phyloP scores from a whole-genome alignment of 2,329 filamentous ascomycete genomes.

The Bisporella sp. region DNA sequence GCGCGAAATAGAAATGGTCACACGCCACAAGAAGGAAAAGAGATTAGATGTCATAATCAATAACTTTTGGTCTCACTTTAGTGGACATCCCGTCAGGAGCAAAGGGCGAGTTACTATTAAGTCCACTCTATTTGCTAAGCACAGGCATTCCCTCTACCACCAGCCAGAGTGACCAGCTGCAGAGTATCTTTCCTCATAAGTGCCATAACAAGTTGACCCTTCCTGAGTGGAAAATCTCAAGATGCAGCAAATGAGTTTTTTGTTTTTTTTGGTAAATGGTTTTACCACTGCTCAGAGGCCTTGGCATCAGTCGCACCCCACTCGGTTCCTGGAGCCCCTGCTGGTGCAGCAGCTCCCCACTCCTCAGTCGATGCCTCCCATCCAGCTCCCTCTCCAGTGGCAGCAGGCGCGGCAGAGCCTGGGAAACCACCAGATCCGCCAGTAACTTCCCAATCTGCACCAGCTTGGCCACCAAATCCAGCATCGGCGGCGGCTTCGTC shows the following conservation, averaged over 20 bases:
- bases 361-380: conserved; percentile 49
- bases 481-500: conserved; percentile 71
- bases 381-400: conserved; percentile 51
- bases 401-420: conserved; percentile 51
- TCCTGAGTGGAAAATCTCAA: conserved; percentile 25
- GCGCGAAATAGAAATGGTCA: too few species aligned
- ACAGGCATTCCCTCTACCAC: conserved; percentile 89
- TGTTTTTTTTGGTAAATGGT: conserved; percentile 11
- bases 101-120: conserved; percentile 12
- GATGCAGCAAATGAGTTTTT: conserved; percentile 10
- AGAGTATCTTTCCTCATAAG: conserved; percentile 99
- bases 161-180: conserved; percentile 35
- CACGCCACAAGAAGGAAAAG: too few species aligned
- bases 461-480: conserved; percentile 54
- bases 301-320: conserved; percentile 47
- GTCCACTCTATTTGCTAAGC: conserved; percentile 51
- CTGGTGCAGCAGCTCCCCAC: conserved; percentile 42
- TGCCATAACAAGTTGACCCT: conserved; percentile 60
- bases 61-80: too few species aligned
- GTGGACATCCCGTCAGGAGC: not conserved
- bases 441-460: conserved; percentile 68
- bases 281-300: conserved; percentile 29
- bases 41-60: too few species aligned
- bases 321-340: conserved; percentile 35
- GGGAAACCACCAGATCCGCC: conserved; percentile 55